phyloP scores from a whole-genome alignment of 2,329 filamentous ascomycete genomes.

The Aspergillus floridensis region DNA sequence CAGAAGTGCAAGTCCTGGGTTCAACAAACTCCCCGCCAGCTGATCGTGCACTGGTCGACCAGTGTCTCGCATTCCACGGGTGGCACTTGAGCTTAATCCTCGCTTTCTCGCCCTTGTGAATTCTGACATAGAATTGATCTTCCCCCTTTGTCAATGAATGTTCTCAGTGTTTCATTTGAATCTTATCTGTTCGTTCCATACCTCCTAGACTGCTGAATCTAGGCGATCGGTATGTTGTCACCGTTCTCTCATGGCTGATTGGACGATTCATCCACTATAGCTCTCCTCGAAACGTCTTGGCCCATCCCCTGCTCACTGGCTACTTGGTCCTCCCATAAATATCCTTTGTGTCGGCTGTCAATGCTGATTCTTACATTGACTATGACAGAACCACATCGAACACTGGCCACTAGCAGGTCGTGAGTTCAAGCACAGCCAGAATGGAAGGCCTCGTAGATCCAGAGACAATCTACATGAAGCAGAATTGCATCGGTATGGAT shows the following conservation, averaged over 20 bases:
- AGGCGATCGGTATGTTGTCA: constrained; percentile 9
- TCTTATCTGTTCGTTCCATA: constrained; percentile 4
- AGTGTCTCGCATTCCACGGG: neutral
- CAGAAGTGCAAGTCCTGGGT: constrained; percentile 1
- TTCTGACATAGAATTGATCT: constrained; percentile 3
- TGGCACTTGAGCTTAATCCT: constrained; percentile 6
- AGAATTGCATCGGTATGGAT: constrained; percentile 76
- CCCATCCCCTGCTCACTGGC: neutral
- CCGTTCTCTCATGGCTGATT: neutral
- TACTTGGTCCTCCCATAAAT: neutral
- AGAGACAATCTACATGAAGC: constrained; percentile 88
- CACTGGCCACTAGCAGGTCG: neutral
- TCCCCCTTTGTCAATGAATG: constrained; percentile 9
- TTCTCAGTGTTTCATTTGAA: constrained; percentile 5
- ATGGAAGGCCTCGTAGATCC: constrained; percentile 68
- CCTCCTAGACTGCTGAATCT: neutral
- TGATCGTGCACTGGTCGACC: neutral
- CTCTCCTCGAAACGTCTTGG: constrained; percentile 1
- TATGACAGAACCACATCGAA: constrained; percentile 1
- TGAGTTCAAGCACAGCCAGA: constrained; percentile 15
- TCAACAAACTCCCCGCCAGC: neutral
- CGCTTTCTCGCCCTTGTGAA: constrained; percentile 2
- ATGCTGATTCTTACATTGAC: constrained; percentile 1
- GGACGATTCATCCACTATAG: neutral
- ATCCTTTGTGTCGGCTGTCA: neutral